phyloP scores from a whole-genome alignment of 306 rosid species.

The Datisca glomerata region DNA sequence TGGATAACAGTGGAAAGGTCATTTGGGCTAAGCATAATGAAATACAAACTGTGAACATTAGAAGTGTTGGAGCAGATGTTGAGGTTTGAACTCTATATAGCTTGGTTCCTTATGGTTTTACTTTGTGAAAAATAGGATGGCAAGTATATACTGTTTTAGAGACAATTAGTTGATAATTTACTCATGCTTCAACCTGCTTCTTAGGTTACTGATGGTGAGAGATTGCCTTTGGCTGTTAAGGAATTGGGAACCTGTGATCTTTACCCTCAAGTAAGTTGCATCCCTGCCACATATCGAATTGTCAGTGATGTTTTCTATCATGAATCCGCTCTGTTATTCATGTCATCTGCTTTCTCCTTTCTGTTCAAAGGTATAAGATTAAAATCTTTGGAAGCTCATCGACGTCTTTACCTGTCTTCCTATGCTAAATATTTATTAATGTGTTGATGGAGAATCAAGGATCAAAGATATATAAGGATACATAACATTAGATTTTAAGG shows the following conservation, averaged over 20 bases:
- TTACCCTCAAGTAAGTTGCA: constrained; percentile 69
- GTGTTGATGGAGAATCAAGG: too few relatives aligned
- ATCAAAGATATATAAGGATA: too few relatives aligned
- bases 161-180: not conserved
- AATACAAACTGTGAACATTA: constrained; percentile 88
- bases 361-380: too few relatives aligned
- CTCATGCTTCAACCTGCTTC: not conserved
- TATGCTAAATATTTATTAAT: too few relatives aligned
- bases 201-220: constrained; percentile 92
- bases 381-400: too few relatives aligned
- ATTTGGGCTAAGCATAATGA: constrained; percentile 99
- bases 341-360: too few relatives aligned
- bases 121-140: too few relatives aligned
- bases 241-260: constrained; percentile 98
- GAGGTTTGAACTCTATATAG: constrained; percentile 47
- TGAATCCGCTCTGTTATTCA: not conserved
- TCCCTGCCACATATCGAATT: not conserved
- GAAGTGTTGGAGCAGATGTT: constrained; percentile 72
- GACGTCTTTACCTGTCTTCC: too few relatives aligned
- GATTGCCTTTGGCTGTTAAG: constrained; percentile 87
- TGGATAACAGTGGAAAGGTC: constrained; percentile 90
- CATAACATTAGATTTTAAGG: too few relatives aligned
- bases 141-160: too few relatives aligned
- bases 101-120: not conserved
- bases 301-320: too few relatives aligned